Evolutionary conservation across 1,284 basidiomycete species (phyloP).

Genomic region (Pascua guehoae): DNA sequence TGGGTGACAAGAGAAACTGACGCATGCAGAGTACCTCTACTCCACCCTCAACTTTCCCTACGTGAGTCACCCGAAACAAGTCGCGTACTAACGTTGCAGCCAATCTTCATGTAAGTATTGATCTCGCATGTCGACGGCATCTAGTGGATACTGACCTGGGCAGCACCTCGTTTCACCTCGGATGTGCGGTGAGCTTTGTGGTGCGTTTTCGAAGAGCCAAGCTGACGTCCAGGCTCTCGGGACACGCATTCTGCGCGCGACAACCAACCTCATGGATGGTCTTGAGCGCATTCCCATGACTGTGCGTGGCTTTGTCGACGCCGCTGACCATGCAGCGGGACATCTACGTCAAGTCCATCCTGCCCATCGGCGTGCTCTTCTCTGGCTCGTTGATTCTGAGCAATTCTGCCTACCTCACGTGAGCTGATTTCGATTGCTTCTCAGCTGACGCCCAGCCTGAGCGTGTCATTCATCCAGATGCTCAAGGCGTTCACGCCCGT

Average conservation of each 20-base stretch:
- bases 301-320: constrained; percentile 24
- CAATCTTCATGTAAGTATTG: constrained; percentile 42
- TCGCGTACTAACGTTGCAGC: constrained; percentile 27
- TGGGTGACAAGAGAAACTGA: neutral
- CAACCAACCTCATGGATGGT: constrained; percentile 80
- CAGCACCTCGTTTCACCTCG: constrained; percentile 55
- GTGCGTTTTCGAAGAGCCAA: no score
- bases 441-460: constrained; percentile 57
- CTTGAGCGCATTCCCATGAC: constrained; percentile 79
- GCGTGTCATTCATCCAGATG: constrained; percentile 97
- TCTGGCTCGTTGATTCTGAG: constrained; percentile 85
- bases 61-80: constrained; percentile 22
- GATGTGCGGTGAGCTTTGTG: constrained; percentile 42
- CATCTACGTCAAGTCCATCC: constrained; percentile 77
- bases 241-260: constrained; percentile 79
- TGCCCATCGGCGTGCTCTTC: constrained; percentile 90
- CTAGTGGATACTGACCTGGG: constrained; percentile 58
- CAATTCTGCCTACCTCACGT: constrained; percentile 84
- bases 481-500: constrained; percentile 95
- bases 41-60: constrained; percentile 73
- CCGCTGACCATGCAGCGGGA: constrained; percentile 53
- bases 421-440: neutral
- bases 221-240: constrained; percentile 66
- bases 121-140: constrained; percentile 50
- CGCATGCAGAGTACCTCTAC: constrained; percentile 64